Percentiles rank a stretch among this genome's conserved stretches.
phyloP scores from a whole-genome alignment of 768 basidiomycete genomes.

The Termitomyces sp. region DNA sequence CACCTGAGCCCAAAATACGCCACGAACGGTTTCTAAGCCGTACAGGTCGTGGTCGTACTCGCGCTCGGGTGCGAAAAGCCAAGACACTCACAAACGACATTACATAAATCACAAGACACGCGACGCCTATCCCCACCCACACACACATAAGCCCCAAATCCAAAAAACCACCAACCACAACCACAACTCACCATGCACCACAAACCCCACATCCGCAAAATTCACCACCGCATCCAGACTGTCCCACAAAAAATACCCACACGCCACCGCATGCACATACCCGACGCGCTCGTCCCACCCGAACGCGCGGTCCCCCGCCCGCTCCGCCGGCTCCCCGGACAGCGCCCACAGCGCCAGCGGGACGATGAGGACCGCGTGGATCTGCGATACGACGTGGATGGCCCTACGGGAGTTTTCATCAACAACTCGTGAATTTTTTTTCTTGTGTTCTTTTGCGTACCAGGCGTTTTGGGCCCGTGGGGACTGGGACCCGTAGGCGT shows the following conservation, averaged over 20 bases:
- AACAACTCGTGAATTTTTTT: too few species aligned
- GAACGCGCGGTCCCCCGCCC: slow-evolving; percentile 61
- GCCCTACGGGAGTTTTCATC: too few species aligned
- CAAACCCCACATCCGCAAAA: slow-evolving; percentile 67
- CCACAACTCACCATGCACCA: slow-evolving; percentile 57
- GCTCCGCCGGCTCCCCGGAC: slow-evolving; percentile 28
- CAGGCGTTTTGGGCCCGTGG: slow-evolving; percentile 53
- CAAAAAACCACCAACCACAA: too few species aligned
- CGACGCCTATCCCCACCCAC: slow-evolving; percentile 33
- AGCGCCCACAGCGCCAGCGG: slow-evolving; percentile 56
- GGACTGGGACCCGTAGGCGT: slow-evolving; percentile 41
- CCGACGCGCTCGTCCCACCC: slow-evolving; percentile 65
- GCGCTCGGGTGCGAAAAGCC: too few species aligned
- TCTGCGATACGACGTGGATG: slow-evolving; percentile 66
- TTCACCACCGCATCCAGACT: slow-evolving; percentile 62
- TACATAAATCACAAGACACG: slow-evolving; percentile 59
- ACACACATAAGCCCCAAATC: too few species aligned
- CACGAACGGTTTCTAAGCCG: slow-evolving; percentile 63
- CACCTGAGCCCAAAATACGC: slow-evolving; percentile 76
- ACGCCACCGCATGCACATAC: slow-evolving; percentile 59
- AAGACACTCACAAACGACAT: slow-evolving; percentile 62
- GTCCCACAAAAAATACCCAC: slow-evolving; percentile 89
- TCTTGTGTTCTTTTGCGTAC: too few species aligned
- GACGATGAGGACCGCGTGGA: slow-evolving; percentile 64
- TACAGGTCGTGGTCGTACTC: too few species aligned